These are phyloP conservation scores for Nepenthes alata DNA, from an alignment of 179 eudicot species.

Conservation along the genomic window DNA sequence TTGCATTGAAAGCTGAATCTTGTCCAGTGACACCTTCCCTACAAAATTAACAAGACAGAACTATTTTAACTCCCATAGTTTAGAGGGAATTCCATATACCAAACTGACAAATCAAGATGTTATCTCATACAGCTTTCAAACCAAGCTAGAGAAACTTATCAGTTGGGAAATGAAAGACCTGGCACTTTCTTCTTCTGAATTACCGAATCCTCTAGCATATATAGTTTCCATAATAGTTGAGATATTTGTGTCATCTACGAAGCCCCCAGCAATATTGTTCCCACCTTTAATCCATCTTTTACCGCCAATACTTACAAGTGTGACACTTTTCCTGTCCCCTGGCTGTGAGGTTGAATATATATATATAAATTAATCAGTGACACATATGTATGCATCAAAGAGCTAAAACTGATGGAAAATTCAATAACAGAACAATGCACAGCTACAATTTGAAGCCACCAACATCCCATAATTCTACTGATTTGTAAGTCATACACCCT, in stretches of 20 bases:
- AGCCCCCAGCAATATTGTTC: constrained; percentile 63
- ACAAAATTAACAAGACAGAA: constrained; percentile 11
- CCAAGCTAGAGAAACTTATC: constrained; percentile 1
- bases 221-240: constrained; percentile 39
- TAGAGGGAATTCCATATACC: constrained; percentile 3
- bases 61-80: neutral
- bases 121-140: constrained; percentile 2
- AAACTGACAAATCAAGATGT: neutral
- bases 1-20: constrained; percentile 33
- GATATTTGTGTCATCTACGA: constrained; percentile 40
- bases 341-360: constrained; percentile 42
- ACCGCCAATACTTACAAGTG: constrained; percentile 76
- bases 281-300: constrained; percentile 71
- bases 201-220: constrained; percentile 35
- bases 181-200: constrained; percentile 46
- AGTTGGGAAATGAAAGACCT: constrained; percentile 30
- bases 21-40: constrained; percentile 58
- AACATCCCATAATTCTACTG: neutral
- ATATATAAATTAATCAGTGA: constrained; percentile 3
- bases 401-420: too few species aligned
- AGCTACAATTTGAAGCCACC: neutral
- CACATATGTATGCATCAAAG: too few species aligned
- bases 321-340: constrained; percentile 78
- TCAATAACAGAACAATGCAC: too few species aligned
- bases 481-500: neutral